Evolutionary conservation across 2,329 filamentous ascomycete species (phyloP).

Genomic region (Colletotrichum musicola): DNA sequence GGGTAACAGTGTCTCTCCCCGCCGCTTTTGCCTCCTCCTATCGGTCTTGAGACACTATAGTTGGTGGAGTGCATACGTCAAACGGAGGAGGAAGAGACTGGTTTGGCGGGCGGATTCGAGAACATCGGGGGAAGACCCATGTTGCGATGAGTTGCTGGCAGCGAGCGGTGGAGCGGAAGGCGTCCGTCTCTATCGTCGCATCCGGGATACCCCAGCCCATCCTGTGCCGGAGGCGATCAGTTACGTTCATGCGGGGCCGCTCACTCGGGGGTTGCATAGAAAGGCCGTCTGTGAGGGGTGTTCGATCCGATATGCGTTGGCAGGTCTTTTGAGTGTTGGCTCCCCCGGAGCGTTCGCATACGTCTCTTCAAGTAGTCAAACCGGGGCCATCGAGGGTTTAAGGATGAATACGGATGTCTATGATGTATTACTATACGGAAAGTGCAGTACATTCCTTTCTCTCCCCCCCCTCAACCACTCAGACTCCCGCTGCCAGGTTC

Average conservation of each 20-base stretch:
- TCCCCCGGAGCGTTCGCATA: constrained; percentile 7
- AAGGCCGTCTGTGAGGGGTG: neutral
- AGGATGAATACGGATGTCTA: too few relatives aligned
- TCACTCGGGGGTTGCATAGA: constrained; percentile 6
- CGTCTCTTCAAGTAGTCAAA: constrained; percentile 1
- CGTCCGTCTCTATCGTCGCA: constrained; percentile 8
- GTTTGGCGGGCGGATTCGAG: neutral
- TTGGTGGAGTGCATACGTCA: neutral
- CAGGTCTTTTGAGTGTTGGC: neutral
- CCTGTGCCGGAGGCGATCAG: constrained; percentile 23
- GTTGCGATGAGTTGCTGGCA: constrained; percentile 15
- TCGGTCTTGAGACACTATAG: constrained; percentile 18
- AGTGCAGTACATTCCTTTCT: neutral
- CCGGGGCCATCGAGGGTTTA: constrained; percentile 3
- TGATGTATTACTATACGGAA: too few relatives aligned
- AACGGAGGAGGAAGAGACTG: too few relatives aligned
- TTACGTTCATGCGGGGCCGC: constrained; percentile 16
- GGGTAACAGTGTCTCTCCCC: neutral
- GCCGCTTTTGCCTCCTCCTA: constrained; percentile 4
- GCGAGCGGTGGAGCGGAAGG: constrained; percentile 3
- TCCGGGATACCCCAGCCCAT: constrained; percentile 24
- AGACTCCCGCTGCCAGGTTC: neutral
- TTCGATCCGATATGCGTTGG: constrained; percentile 16
- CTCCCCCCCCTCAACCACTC: neutral
- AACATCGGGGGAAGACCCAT: constrained; percentile 16